Evolutionary conservation across 306 rosid species (phyloP).

Genomic region (Senna siamea): DNA sequence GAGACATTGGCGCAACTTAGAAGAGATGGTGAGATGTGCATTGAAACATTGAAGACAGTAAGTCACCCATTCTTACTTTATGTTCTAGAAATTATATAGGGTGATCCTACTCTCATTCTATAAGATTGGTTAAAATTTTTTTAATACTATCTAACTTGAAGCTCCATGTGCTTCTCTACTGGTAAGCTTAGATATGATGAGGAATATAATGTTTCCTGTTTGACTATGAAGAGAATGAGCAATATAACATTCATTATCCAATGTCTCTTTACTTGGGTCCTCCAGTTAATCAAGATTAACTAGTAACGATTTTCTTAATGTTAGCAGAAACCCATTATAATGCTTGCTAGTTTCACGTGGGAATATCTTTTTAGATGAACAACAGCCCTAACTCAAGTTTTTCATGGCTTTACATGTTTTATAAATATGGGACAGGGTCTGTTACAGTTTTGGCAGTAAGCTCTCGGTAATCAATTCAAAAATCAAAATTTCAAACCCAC

Average conservation of each 20-base stretch:
- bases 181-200: neutral
- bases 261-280: neutral
- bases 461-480: too few species aligned
- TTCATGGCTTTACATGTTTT: too few species aligned
- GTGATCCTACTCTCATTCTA: neutral
- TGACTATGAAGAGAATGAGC: constrained; percentile 1
- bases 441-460: too few species aligned
- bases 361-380: too few species aligned
- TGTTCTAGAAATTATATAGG: constrained; percentile 2
- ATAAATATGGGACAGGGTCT: too few species aligned
- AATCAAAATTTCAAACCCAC: too few species aligned
- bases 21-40: constrained; percentile 21
- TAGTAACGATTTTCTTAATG: too few species aligned
- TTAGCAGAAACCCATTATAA: too few species aligned
- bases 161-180: neutral
- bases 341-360: too few species aligned
- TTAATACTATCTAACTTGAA: neutral
- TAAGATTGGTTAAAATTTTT: neutral
- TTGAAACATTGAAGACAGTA: constrained; percentile 37
- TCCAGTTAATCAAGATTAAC: too few species aligned
- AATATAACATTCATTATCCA: neutral
- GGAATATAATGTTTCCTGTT: neutral
- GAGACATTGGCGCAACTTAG: constrained; percentile 20
- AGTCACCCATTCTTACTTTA: constrained; percentile 2
- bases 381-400: too few species aligned